Conservation (phyloP, 331 rosid genomes). For the Cydonia oblonga region DNA sequence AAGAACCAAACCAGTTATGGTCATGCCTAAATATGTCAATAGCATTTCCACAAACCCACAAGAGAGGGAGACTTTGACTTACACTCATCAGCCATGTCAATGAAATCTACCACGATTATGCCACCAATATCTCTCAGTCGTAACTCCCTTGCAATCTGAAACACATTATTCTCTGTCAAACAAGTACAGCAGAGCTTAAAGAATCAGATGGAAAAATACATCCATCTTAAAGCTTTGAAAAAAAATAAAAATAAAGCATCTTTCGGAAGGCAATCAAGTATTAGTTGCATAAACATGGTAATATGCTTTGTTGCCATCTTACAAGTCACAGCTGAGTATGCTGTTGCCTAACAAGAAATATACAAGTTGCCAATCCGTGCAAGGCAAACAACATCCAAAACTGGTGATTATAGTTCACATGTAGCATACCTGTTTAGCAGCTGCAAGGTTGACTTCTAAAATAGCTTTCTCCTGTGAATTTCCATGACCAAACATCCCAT, state of each 20-base stretch:
- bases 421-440: slow-evolving; percentile 66
- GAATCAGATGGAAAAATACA: slow-evolving; percentile 6
- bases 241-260: not conserved
- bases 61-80: slow-evolving; percentile 25
- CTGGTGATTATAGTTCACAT: slow-evolving; percentile 11
- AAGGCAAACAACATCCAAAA: not conserved
- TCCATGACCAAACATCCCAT: slow-evolving; percentile 76
- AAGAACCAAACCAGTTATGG: not conserved
- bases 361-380: not conserved
- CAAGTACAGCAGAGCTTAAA: not conserved
- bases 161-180: slow-evolving; percentile 23
- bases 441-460: slow-evolving; percentile 92
- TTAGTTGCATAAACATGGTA: not conserved
- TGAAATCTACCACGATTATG: slow-evolving; percentile 95
- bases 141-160: slow-evolving; percentile 90
- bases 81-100: slow-evolving; percentile 93
- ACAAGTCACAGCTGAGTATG: not conserved
- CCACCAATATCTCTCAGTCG: slow-evolving; percentile 96
- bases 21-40: not conserved
- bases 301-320: not conserved
- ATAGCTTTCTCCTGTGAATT: slow-evolving; percentile 81
- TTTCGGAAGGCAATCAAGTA: not conserved
- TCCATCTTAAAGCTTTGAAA: not conserved
- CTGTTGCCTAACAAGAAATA: not conserved
- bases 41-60: not conserved